Evolutionary conservation across 441 rosid genomes (phyloP), one percentile per base, ranked within the genome.

Genomic region (Adansonia grandidieri): DNA sequence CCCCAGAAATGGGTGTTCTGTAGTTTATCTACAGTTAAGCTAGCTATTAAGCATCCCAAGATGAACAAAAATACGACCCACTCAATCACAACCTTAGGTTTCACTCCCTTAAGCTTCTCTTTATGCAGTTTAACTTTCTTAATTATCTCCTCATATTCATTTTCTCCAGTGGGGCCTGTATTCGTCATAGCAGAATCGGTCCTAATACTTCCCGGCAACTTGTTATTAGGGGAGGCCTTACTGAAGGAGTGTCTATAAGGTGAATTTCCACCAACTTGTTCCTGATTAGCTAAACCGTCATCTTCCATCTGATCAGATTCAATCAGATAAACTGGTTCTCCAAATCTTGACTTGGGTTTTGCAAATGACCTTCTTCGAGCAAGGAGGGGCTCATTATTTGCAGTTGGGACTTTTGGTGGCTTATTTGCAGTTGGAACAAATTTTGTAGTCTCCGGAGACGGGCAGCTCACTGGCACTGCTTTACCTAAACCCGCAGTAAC

Each of bases 321-420:
- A 57, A 77, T 40, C 13, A 82, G 61, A 64, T 40, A 77, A 15
- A 88, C 84, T 74, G 87, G 96, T 37, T 90, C 93, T 20, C 87
- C 94, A 64, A 95, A 95, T 80, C 98, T 89, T n/a, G 97, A 93
- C 81, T 92, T 95, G 13, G 96, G 86, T 82, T 90, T 95, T 20
- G 87, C 32, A 28, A 93, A 15, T 40, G 97, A 79, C 75, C 76
- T 90, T 66, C 85, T 88, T n/a, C 91, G 4, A 50, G 54, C 2
- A 32, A 88, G 77, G 53, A 84, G 37, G 7, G 65, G 82, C 62
- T 81, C 92, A 14, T 22, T 81, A 17, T 28, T 51, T 74, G 58
- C 42, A 40, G 80, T 57, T 10, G 94, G 92, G 71, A 71, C 24
- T 79, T 84, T 91, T 6, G 97, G 95, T 2, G 94, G 97, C 91